These are phyloP conservation scores for Zasmidium cellare DNA, from an alignment of 2,329 filamentous ascomycete genomes.

Conservation along the genomic window DNA sequence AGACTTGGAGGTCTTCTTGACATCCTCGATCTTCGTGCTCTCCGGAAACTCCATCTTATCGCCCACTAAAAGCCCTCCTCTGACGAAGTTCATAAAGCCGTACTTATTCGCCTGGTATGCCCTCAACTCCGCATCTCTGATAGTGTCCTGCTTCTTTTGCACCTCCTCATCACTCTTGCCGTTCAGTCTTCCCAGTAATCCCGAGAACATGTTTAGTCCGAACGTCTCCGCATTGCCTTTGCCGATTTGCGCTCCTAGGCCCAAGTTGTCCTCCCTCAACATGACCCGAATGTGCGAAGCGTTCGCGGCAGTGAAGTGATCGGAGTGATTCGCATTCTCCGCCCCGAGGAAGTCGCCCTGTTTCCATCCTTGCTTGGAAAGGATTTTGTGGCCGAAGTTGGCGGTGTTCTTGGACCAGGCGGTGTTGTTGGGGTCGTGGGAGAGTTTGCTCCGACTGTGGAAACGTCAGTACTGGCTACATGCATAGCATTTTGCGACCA, in stretches of 20 bases:
- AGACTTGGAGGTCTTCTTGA: slow-evolving; percentile 49
- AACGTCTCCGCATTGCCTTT: slow-evolving; percentile 70
- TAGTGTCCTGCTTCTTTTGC: slow-evolving; percentile 66
- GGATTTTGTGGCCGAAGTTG: slow-evolving; percentile 85
- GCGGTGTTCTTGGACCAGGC: slow-evolving; percentile 82
- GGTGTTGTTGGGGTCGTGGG: slow-evolving; percentile 92
- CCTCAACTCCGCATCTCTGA: slow-evolving; percentile 70
- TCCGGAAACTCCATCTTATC: slow-evolving; percentile 51
- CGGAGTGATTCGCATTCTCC: slow-evolving; percentile 70
- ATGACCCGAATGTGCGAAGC: slow-evolving; percentile 81
- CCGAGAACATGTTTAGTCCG: slow-evolving; percentile 82
- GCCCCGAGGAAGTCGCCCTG: slow-evolving; percentile 82
- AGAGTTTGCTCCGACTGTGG: slow-evolving; percentile 62
- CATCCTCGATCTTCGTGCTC: slow-evolving; percentile 21
- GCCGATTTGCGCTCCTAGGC: slow-evolving; percentile 78
- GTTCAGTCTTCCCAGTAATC: slow-evolving; percentile 83
- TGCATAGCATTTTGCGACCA: background rate
- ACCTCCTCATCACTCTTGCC: slow-evolving; percentile 77
- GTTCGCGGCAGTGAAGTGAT: slow-evolving; percentile 76
- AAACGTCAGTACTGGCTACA: background rate
- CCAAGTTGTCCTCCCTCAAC: slow-evolving; percentile 88
- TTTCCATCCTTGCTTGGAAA: slow-evolving; percentile 85
- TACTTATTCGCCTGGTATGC: slow-evolving; percentile 74
- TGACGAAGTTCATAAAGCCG: slow-evolving; percentile 82
- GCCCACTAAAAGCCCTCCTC: slow-evolving; percentile 71